Evolutionary conservation across 306 rosid species (phyloP).

Genomic region (Vigna trinervia): DNA sequence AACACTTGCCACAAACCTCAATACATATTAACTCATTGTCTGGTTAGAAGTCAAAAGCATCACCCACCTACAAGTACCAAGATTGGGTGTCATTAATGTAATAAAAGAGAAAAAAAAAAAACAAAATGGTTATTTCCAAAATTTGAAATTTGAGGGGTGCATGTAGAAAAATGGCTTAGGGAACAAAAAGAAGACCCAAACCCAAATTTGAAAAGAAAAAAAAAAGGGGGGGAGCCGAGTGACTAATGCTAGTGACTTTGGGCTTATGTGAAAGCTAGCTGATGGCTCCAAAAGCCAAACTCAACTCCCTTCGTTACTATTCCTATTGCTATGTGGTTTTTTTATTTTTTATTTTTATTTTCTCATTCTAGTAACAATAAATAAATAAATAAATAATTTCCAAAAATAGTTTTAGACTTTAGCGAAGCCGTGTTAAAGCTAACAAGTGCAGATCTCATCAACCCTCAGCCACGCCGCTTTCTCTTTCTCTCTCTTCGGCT

Average conservation of each 20-base stretch:
- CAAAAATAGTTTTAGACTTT: not conserved
- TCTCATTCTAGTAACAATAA: not conserved
- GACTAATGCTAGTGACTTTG: not conserved
- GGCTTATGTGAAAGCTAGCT: conserved; percentile 43
- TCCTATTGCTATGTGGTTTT: too few species aligned
- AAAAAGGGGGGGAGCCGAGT: conserved; percentile 26
- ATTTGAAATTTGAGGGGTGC: too few species aligned
- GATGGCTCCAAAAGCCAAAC: not conserved
- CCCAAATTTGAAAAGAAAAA: conserved; percentile 3
- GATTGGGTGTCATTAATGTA: too few species aligned
- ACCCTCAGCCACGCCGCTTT: conserved; percentile 60
- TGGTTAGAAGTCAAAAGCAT: too few species aligned
- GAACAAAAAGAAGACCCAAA: not conserved
- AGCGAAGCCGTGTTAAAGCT: conserved; percentile 48
- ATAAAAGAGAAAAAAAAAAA: too few species aligned
- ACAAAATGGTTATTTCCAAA: too few species aligned
- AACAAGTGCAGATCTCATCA: conserved; percentile 35
- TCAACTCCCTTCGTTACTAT: not conserved
- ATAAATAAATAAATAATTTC: not conserved
- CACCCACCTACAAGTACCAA: too few species aligned
- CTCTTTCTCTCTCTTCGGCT: conserved; percentile 46
- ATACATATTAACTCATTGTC: too few species aligned
- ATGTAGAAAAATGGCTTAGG: too few species aligned
- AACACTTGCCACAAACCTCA: too few species aligned
- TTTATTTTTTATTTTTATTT: not conserved